Base-by-base conservation (phyloP, 495 filamentous ascomycete species). In the Penicillium longicatenatum region DNA sequence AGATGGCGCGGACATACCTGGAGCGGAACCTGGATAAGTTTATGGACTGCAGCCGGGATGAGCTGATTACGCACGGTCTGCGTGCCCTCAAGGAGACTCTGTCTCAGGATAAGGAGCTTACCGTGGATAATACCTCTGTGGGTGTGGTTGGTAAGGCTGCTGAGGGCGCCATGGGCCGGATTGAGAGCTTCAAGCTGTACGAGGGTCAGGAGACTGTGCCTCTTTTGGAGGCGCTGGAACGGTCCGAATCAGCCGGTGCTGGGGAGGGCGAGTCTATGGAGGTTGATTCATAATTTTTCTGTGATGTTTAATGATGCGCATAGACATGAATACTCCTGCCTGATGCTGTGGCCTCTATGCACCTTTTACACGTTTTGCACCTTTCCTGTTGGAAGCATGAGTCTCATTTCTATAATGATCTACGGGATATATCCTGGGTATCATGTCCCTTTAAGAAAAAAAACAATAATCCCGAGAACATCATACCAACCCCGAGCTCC, bases 1-100 rank as follows among this genome's bases (percentile, higher is more conserved):
- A 98, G 80, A 97, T 96, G 89, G 95, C 94, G 5, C 82, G 94
- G 58, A 98, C 94, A 50, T 98, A 98, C 75, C 75, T 98, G 50
- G 94, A 98, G 82, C 82, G 91, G 72, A 88, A 95, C 75, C 77
- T 96, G 45, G 93, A 94, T 44, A 75, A 86, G 66, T 97, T 98
- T 72, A 75, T 79, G 60, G 81, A 81, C 52, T 83, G 84, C 60
- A 79, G 74, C 44, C 83, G 89, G 56, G 93, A 97, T 66, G 91
- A 96, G 77, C 79, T 98, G 64, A 84, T 98, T 61, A 84, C 81
- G 66, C 95, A 98, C 79, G 95, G 93, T 26, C 75, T 98, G 70
- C 83, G 81, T 70, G 94, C 94, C 52, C 78, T 98, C 69, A 97
- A 95, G 84, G 94, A 98, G 82, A 95, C 89, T 53, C 78, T 98